Conservation (phyloP, 805 yeast species). For the Candida nemodendra region DNA sequence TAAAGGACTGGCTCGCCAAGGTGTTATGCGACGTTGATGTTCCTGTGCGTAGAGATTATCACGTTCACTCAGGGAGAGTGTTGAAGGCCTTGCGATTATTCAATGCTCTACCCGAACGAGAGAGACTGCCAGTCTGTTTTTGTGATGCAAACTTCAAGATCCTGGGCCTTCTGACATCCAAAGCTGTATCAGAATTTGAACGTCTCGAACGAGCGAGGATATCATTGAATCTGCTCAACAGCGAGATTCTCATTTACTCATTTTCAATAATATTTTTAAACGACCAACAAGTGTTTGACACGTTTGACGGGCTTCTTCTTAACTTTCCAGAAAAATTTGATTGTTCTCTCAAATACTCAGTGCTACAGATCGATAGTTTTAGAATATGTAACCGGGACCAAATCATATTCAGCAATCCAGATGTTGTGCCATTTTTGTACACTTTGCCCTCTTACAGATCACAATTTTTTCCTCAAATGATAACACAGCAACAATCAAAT, state of each 20-base stretch:
- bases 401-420: constrained; percentile 12
- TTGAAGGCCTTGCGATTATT: constrained; percentile 15
- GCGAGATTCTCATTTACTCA: constrained; percentile 13
- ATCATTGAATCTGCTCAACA: constrained; percentile 15
- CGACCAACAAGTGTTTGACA: constrained; percentile 9
- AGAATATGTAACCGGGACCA: constrained; percentile 22
- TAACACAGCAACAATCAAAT: too few relatives aligned
- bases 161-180: constrained; percentile 12
- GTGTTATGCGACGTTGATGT: constrained; percentile 5
- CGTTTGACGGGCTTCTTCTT: constrained; percentile 9
- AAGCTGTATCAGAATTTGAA: constrained; percentile 19
- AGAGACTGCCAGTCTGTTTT: constrained; percentile 13
- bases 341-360: constrained; percentile 12
- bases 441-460: constrained; percentile 2
- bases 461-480: constrained; percentile 1
- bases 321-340: neutral
- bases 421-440: constrained; percentile 18
- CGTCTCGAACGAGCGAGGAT: constrained; percentile 16
- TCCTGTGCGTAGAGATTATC: constrained; percentile 1
- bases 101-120: constrained; percentile 1
- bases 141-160: constrained; percentile 21
- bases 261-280: constrained; percentile 13
- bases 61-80: constrained; percentile 4
- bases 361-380: constrained; percentile 17
- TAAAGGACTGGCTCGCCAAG: constrained; percentile 15